phyloP scores from a whole-genome alignment of 176 grass and related monocot genomes.

The Triticum timopheevii region DNA sequence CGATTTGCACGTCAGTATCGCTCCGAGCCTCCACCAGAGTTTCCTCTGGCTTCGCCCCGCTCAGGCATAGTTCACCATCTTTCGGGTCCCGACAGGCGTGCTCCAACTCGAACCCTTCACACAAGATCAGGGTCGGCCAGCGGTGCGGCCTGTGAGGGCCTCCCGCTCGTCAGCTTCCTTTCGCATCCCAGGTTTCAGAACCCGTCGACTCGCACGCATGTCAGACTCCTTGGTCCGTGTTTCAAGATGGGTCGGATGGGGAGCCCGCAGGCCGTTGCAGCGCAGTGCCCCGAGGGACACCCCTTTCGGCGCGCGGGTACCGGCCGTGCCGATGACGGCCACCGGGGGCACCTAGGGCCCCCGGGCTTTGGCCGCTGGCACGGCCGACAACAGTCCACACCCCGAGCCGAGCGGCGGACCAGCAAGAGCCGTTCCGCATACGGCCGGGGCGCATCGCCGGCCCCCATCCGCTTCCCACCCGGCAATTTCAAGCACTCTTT shows the following conservation, averaged over 20 bases:
- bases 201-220: slow-evolving; percentile 34
- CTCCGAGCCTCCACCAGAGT: slow-evolving; percentile 72
- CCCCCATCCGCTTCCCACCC: background rate
- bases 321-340: background rate
- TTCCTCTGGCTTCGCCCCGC: slow-evolving; percentile 65
- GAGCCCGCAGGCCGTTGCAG: background rate
- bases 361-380: background rate
- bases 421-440: background rate
- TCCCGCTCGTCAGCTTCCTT: background rate
- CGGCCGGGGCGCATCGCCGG: background rate
- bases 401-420: background rate
- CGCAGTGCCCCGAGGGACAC: background rate
- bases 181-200: slow-evolving; percentile 6
- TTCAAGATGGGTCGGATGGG: slow-evolving; percentile 60
- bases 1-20: slow-evolving; percentile 56
- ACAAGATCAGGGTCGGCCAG: slow-evolving; percentile 56
- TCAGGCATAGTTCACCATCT: slow-evolving; percentile 74
- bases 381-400: background rate
- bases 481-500: background rate
- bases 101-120: slow-evolving; percentile 75
- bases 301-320: background rate
- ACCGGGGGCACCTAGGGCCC: background rate
- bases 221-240: slow-evolving; percentile 88
- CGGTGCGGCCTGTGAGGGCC: too few species aligned
- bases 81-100: slow-evolving; percentile 60